Evolutionary conservation across 2,329 filamentous ascomycete genomes (phyloP).

Genomic region (Capronia americana): DNA sequence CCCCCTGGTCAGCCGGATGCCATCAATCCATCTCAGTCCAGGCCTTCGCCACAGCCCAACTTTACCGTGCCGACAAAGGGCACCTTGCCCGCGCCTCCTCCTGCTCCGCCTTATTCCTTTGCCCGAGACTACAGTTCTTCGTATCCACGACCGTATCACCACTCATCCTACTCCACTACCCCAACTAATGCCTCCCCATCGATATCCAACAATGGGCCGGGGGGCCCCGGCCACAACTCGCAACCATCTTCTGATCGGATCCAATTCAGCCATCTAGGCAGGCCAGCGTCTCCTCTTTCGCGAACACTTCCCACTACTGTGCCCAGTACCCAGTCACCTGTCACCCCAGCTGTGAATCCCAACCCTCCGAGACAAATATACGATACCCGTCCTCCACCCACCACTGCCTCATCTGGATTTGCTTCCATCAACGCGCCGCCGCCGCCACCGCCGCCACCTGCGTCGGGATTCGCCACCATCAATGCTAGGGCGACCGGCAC

Average conservation of each 20-base stretch:
- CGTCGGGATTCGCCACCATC: slow-evolving; percentile 37
- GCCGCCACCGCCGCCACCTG: slow-evolving; percentile 29
- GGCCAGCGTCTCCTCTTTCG: slow-evolving; percentile 29
- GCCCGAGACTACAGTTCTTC: slow-evolving; percentile 27
- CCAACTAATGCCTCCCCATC: slow-evolving; percentile 20
- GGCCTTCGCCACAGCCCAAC: slow-evolving; percentile 27
- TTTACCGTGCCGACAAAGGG: slow-evolving; percentile 21
- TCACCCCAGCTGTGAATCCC: slow-evolving; percentile 18
- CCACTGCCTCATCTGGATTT: slow-evolving; percentile 35
- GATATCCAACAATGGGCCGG: slow-evolving; percentile 24
- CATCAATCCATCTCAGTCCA: slow-evolving; percentile 29
- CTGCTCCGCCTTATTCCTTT: slow-evolving; percentile 31
- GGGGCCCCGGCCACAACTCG: slow-evolving; percentile 17
- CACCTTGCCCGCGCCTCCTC: slow-evolving; percentile 3
- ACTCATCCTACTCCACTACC: slow-evolving; percentile 29
- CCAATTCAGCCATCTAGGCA: slow-evolving; percentile 22
- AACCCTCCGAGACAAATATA: slow-evolving; percentile 35
- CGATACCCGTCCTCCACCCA: slow-evolving; percentile 38
- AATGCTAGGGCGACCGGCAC: slow-evolving; percentile 33
- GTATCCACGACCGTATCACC: slow-evolving; percentile 31
- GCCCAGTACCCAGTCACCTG: slow-evolving; percentile 28
- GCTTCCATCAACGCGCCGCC: slow-evolving; percentile 38
- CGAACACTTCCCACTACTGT: slow-evolving; percentile 20
- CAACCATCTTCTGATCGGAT: slow-evolving; percentile 24
- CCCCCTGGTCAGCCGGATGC: slow-evolving; percentile 38